Percentiles rank a stretch among this genome's conserved stretches.
Conservation (phyloP, 106 monocot genomes). For the Narthecium ossifragum region DNA sequence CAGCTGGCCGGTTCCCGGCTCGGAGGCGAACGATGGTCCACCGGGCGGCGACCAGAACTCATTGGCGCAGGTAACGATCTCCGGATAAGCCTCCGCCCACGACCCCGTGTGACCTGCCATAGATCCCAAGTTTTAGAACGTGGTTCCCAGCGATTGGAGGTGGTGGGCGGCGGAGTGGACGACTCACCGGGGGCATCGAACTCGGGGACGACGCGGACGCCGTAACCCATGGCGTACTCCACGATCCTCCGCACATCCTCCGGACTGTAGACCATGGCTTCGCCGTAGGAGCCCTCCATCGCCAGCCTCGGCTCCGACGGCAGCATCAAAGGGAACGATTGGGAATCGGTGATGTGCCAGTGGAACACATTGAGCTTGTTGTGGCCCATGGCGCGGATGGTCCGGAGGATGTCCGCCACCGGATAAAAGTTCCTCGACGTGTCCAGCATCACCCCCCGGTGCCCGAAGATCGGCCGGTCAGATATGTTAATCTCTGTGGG, state of each 20-base stretch:
- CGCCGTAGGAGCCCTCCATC: conserved; percentile 51
- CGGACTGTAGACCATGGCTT: conserved; percentile 38
- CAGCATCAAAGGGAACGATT: conserved; percentile 71
- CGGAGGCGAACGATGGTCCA: conserved; percentile 50
- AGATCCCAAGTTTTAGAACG: not conserved
- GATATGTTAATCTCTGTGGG: too few relatives aligned
- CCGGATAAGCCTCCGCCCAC: conserved; percentile 81
- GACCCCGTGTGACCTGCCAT: conserved; percentile 70
- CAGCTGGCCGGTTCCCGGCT: conserved; percentile 81
- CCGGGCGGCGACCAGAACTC: conserved; percentile 64
- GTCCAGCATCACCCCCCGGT: conserved; percentile 79
- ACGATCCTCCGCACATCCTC: conserved; percentile 51
- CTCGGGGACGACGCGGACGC: conserved; percentile 79
- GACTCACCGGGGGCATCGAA: conserved; percentile 72
- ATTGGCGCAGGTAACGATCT: conserved; percentile 73
- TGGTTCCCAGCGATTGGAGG: not conserved
- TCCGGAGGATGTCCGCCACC: conserved; percentile 47
- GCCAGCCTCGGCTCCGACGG: conserved; percentile 69
- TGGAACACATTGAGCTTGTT: conserved; percentile 93
- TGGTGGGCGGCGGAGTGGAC: too few relatives aligned
- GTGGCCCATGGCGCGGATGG: conserved; percentile 62
- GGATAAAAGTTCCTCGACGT: conserved; percentile 77
- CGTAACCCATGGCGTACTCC: conserved; percentile 29
- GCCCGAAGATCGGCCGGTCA: conserved; percentile 58
- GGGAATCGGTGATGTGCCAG: conserved; percentile 86